A percentile compares a stretch with the other conserved stretches of the same genome.
Conservation (phyloP, 805 yeast species). For the Hanseniaspora jakobsenii region DNA sequence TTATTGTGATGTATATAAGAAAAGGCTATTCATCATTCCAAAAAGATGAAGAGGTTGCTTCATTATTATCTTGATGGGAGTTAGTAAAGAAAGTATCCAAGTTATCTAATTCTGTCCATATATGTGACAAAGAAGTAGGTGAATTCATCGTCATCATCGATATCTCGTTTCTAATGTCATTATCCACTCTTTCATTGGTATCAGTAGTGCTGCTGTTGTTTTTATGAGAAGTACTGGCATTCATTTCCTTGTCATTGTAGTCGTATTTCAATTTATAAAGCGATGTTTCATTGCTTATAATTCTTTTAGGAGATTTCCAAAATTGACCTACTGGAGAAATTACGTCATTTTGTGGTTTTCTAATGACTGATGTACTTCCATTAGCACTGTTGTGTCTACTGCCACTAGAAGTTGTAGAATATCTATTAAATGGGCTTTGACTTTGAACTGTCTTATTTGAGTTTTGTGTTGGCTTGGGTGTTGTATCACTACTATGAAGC, state of each 20-base stretch:
- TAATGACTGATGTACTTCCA: too few species aligned
- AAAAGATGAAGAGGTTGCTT: slow-evolving; percentile 1
- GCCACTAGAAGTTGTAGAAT: too few species aligned
- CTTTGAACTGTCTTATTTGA: too few species aligned
- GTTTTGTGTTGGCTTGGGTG: background rate
- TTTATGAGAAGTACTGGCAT: background rate
- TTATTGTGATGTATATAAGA: background rate
- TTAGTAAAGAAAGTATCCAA: slow-evolving; percentile 79
- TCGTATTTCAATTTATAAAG: too few species aligned
- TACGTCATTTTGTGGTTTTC: too few species aligned
- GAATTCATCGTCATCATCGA: background rate
- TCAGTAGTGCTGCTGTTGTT: background rate
- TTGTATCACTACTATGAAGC: background rate
- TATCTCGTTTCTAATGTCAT: slow-evolving; percentile 14
- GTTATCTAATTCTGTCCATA: slow-evolving; percentile 87
- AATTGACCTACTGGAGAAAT: too few species aligned
- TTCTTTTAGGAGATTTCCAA: background rate
- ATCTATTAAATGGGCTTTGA: background rate
- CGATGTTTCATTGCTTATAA: background rate
- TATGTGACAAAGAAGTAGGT: slow-evolving; percentile 61
- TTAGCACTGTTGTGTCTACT: too few species aligned
- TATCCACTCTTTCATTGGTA: background rate
- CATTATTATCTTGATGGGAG: slow-evolving; percentile 21
- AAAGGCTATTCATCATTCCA: background rate
- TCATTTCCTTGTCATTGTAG: background rate